Conservation (phyloP, 176 grass and related monocot species). For the Avena eriantha region DNA sequence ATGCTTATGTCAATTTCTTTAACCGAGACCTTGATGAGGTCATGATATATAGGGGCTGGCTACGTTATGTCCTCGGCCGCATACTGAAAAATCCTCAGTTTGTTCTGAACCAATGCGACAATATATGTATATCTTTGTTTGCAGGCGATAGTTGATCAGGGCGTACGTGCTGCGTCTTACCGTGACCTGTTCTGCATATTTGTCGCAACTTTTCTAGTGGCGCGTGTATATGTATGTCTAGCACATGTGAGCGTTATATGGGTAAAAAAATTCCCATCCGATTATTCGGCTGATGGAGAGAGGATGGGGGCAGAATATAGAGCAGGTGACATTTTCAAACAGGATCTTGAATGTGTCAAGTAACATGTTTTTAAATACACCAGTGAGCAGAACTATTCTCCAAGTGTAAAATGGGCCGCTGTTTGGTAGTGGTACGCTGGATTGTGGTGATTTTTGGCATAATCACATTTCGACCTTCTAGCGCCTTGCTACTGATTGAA, state of each 20-base stretch:
- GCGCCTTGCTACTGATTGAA: neutral
- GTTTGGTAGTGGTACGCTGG: neutral
- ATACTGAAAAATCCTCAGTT: neutral
- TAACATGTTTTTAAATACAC: neutral
- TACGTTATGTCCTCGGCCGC: neutral
- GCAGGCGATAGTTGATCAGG: neutral
- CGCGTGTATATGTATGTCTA: too few species aligned
- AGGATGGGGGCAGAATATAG: too few species aligned
- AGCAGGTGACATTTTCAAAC: neutral
- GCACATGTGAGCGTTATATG: too few species aligned
- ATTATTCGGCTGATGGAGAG: too few species aligned
- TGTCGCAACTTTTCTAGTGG: neutral
- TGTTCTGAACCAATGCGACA: neutral
- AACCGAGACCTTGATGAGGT: neutral
- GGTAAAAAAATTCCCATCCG: too few species aligned
- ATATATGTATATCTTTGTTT: neutral
- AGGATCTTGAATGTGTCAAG: slow-evolving; percentile 6
- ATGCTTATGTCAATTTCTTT: too few species aligned
- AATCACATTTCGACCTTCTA: neutral
- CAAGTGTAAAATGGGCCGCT: neutral
- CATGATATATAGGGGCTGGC: neutral
- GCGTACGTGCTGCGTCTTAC: slow-evolving; percentile 4
- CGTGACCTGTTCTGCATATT: neutral
- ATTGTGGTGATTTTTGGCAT: neutral
- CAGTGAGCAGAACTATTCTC: neutral